Evolutionary conservation across 257 asterid genomes (phyloP), one percentile per base, ranked within the genome.

Genomic region (Galeopsis tetrahit): DNA sequence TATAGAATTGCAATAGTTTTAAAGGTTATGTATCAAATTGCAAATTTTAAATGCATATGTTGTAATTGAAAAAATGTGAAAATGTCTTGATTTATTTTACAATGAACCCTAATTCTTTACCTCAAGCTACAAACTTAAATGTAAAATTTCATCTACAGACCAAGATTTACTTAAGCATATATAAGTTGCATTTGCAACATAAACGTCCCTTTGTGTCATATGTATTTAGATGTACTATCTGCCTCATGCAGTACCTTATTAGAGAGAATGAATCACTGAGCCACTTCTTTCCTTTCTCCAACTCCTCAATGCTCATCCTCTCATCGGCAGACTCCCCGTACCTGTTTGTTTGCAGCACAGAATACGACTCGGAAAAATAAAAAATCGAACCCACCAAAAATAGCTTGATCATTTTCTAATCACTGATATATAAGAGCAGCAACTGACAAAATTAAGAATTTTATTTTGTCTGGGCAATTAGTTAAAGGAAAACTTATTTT

Each of bases 261-360:
- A 95, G 86, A 72, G 83, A 75, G 83, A 92, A 95, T 51, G 98
- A 85, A 71, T 92, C 90, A 43, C 86, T 79, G 68, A 95, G 96
- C 99, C 99, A 95, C 84, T 80, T 85, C 83, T 90, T 92, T 77
- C 99, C 99, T 84, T 77, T 73, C 77, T 88, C 96, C 55, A 95
- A 81, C 49, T 92, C 99, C 82, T 87, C 92, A 63, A 57, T 35
- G 36, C 86, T 90, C 85, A 95, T 95, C 80, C 98, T 82, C 70
- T 87, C 89, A 49, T n/a, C 56, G 70, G 69, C 79, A 57, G 68
- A 68, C 75, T 84, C 81, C 65, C 91, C 98, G 62, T 95, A 95
- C 82, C 98, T 94, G 72, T 72, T 60, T n/a, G 63, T 55, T 55
- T 70, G 51, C 66, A 78, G 65, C 55, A 53, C 43, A 17, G 38